Evolutionary conservation across 2,329 filamentous ascomycete genomes (phyloP), one percentile per base, ranked within the genome.

Genomic region (Penicillium digitatum): DNA sequence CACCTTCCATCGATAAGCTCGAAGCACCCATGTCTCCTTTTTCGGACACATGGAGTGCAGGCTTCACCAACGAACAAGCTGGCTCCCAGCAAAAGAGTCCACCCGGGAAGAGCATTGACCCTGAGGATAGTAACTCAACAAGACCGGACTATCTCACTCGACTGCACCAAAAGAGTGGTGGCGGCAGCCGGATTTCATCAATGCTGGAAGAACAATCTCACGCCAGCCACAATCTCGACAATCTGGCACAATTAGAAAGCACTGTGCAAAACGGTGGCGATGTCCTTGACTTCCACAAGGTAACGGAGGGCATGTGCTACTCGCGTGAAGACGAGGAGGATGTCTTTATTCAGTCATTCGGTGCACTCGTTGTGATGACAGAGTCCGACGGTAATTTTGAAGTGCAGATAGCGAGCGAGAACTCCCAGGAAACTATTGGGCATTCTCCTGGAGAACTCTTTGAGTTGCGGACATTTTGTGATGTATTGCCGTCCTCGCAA

Each of bases 401-500:
- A 1, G 87, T 90, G 12, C 82, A 87, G 27, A 81, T 88, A 39
- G 87, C 84, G 6, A 94, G 88, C 72, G 88, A 94, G 70, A 95
- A 95, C 62, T 88, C 88, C 0, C 80, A 82, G 54, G 76, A 80
- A 6, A 79, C 95, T 11, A 82, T 95, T 22, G 89, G 89, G 2
- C 89, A 89, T 68, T 82, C 84, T 0, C 89, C 90, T 0, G 81
- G 82, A 60, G 81, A 92, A 51, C 78, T 96, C 0, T 95, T 95
- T 63, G 78, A 76, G 4, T 73, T 93, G 1, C 76, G 81, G 10
- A 91, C 82, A 63, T 93, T 95, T 64, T 82, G 87, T n/a, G 86
- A 91, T 56, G 88, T 95, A 16, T 75, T 95, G n/a, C 86, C 85
- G 2, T 86, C 90, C 51, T 88, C 94, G 64, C 88, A 94, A 65